Percentiles rank a stretch among this genome's conserved stretches.
Evolutionary conservation across 192 early-diverging fungal species (phyloP).

Genomic region (Gigaspora rosea): DNA sequence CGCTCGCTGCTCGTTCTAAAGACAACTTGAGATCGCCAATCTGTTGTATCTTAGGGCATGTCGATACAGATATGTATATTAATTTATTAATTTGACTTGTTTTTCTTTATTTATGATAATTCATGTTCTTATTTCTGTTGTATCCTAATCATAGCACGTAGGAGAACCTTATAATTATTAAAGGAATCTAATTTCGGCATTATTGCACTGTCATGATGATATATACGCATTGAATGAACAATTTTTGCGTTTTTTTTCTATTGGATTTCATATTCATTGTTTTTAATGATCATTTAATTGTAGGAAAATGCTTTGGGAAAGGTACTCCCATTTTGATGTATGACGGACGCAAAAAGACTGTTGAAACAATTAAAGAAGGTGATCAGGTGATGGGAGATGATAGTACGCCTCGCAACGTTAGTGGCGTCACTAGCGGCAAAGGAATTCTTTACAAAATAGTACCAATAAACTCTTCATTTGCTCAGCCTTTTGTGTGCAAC

Average conservation of each 20-base stretch:
- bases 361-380: constrained; percentile 44
- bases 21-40: constrained; percentile 96
- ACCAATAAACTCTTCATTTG: constrained; percentile 28
- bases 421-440: constrained; percentile 42
- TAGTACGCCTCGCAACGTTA: constrained; percentile 47
- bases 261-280: too few relatives aligned
- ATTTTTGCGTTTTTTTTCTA: too few relatives aligned
- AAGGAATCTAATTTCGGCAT: too few relatives aligned
- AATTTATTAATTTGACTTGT: background rate
- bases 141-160: too few relatives aligned
- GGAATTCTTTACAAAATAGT: constrained; percentile 53
- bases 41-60: constrained; percentile 98
- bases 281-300: too few relatives aligned
- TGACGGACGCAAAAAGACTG: constrained; percentile 44
- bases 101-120: too few relatives aligned
- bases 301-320: constrained; percentile 17
- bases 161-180: too few relatives aligned
- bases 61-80: constrained; percentile 80
- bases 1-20: constrained; percentile 80
- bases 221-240: too few relatives aligned
- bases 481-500: constrained; percentile 55
- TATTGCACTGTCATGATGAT: too few relatives aligned
- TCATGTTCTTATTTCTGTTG: too few relatives aligned
- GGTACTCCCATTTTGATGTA: constrained; percentile 53
- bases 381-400: constrained; percentile 57